Percentiles rank a stretch among this genome's conserved stretches.
Conservation (phyloP, 306 rosid species). For the Ziziphus jujuba region DNA sequence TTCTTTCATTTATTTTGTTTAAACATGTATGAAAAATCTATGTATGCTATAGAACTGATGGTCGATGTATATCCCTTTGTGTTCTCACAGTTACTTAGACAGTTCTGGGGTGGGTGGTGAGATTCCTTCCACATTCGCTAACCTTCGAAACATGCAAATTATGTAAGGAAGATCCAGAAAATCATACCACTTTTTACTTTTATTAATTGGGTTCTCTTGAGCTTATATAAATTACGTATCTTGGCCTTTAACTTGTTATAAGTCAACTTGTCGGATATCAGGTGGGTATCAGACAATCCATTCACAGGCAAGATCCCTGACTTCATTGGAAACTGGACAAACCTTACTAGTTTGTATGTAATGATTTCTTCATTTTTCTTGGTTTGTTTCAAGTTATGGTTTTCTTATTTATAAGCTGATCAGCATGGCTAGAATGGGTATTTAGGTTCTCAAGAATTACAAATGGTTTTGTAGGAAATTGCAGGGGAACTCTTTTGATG, state of each 20-base stretch:
- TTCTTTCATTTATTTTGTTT: too few species aligned
- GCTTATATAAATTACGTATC: background rate
- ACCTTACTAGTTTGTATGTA: slow-evolving; percentile 16
- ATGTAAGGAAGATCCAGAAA: slow-evolving; percentile 17
- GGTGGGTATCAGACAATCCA: slow-evolving; percentile 21
- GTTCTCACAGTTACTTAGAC: slow-evolving; percentile 16
- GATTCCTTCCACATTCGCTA: slow-evolving; percentile 28
- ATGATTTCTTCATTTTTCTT: background rate
- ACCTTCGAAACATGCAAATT: slow-evolving; percentile 6
- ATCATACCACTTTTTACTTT: background rate
- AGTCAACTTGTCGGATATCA: background rate
- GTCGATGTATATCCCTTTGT: background rate
- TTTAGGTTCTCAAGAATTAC: background rate
- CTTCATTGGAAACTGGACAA: slow-evolving; percentile 35
- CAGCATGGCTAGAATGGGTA: background rate
- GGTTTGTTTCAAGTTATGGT: background rate
- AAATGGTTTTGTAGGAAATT: too few species aligned
- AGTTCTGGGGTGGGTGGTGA: slow-evolving; percentile 28
- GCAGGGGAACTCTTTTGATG: slow-evolving; percentile 34
- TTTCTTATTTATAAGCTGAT: background rate
- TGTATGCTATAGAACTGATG: too few species aligned
- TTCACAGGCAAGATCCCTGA: slow-evolving; percentile 29
- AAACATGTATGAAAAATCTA: background rate
- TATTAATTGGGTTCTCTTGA: background rate
- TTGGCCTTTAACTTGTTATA: background rate